Evolutionary conservation across 257 asterid species (phyloP), one percentile per base, ranked within the genome.

Genomic region (Lantana camara): DNA sequence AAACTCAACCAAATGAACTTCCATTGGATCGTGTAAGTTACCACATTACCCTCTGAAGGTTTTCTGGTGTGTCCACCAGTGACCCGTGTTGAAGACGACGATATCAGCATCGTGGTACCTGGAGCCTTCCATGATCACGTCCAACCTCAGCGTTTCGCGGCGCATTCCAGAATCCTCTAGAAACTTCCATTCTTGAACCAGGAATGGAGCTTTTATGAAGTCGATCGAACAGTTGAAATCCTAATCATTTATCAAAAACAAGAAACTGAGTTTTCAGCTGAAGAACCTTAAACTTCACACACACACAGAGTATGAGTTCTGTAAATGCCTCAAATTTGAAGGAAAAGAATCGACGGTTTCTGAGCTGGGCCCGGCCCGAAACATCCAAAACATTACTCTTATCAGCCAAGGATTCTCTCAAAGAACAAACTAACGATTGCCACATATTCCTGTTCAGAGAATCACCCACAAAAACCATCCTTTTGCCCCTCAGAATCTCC

Each of bases 1-100:
- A 2, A 12, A 4, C 17, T n/a, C n/a, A n/a, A 12, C 4, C 47
- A n/a, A 3, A 3, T 12, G 3, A 13, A 41, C 12, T 41, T 41
- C n/a, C 9, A 35, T 2, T 9, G 4, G 9, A 35, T 9, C 40
- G 1, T 35, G 40, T 35, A 35, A 35, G 11, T 35, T 5, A 35
- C 40, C 14, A 14, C 11, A 8, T 23, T 74, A 83, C 89, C 88
- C 75, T 66, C 72, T 51, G 7, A 44, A 53, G 13, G 85, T 80
- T 35, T 84, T 87, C 37, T 76, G 78, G 70, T 82, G 95, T 67
- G 91, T 87, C 95, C 91, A 84, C 91, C 95, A 84, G 46, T 87
- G 91, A 10, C 95, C 95, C 3, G 95, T 83, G 78, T 86, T 86
- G 84, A 84, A 82, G 15, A 86, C 80, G 17, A 86, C 72, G 57